These are phyloP conservation scores for Epichloe gansuensis DNA, from an alignment of 2,329 filamentous ascomycete genomes.

Conservation along the genomic window DNA sequence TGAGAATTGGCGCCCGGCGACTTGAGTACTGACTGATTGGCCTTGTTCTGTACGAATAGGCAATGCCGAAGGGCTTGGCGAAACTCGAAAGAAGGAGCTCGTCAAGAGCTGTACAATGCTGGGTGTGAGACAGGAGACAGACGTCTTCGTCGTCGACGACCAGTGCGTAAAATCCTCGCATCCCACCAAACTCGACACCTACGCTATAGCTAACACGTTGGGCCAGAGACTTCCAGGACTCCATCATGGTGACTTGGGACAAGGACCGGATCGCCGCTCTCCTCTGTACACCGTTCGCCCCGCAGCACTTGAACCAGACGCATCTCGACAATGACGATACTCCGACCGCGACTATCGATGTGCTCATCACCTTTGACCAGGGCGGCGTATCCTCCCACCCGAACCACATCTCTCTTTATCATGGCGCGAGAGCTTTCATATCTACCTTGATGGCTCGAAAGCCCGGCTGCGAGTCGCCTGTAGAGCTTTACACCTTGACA, in stretches of 20 bases:
- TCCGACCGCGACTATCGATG: constrained; percentile 53
- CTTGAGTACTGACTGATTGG: background rate
- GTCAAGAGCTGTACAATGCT: constrained; percentile 66
- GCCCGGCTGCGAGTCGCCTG: constrained; percentile 55
- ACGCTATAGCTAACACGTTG: too few relatives aligned
- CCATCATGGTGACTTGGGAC: constrained; percentile 74
- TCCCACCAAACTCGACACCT: too few relatives aligned
- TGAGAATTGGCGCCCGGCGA: too few relatives aligned
- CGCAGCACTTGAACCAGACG: constrained; percentile 35
- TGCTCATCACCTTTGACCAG: constrained; percentile 83
- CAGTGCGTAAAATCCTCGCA: constrained; percentile 32
- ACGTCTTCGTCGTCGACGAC: constrained; percentile 78
- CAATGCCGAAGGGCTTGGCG: constrained; percentile 77
- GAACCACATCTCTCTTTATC: constrained; percentile 84
- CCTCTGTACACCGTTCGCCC: constrained; percentile 62
- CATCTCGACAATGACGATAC: constrained; percentile 19
- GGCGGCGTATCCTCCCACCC: constrained; percentile 75
- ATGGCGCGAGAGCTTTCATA: constrained; percentile 67
- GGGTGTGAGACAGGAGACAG: constrained; percentile 60
- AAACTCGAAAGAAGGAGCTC: constrained; percentile 72
- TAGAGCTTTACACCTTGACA: constrained; percentile 76
- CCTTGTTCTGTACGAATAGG: constrained; percentile 31
- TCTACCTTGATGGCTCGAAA: constrained; percentile 50
- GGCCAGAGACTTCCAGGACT: constrained; percentile 62
- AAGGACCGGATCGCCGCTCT: constrained; percentile 55